Percentiles rank a stretch among this genome's conserved stretches.
Conservation (phyloP, 768 basidiomycete species). For the Boletellus sp. region DNA sequence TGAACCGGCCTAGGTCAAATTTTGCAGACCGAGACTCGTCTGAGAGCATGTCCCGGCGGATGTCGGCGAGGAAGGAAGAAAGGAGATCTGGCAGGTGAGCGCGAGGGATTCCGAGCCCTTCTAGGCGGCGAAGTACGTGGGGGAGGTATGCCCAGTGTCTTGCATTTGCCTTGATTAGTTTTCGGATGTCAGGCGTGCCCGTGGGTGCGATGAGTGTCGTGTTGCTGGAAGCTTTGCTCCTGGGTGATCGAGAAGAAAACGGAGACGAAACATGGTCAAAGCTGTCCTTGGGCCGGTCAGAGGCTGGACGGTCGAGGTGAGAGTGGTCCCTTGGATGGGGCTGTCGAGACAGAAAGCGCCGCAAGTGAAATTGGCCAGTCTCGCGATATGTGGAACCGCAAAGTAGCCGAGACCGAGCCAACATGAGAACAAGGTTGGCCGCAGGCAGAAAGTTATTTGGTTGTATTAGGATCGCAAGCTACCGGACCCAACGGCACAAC, state of each 20-base stretch:
- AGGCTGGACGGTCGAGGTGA: conserved; percentile 1
- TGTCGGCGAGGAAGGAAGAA: conserved; percentile 36
- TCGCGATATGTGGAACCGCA: conserved; percentile 11
- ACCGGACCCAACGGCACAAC: too few relatives aligned
- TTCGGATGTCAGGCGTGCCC: conserved; percentile 9
- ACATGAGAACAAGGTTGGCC: conserved; percentile 13
- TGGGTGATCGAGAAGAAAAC: not conserved
- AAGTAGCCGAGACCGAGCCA: conserved; percentile 20
- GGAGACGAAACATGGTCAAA: not conserved
- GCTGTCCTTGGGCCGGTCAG: not conserved
- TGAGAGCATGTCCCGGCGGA: conserved; percentile 33
- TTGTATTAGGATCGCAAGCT: too few relatives aligned
- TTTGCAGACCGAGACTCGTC: conserved; percentile 17
- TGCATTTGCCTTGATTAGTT: conserved; percentile 36
- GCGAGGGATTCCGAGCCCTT: conserved; percentile 46
- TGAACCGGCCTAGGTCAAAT: conserved; percentile 45
- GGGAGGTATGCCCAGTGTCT: conserved; percentile 36
- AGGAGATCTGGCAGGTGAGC: conserved; percentile 41
- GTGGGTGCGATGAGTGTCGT: conserved; percentile 1
- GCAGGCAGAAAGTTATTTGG: too few relatives aligned
- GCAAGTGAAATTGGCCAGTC: conserved; percentile 17
- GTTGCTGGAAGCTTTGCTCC: not conserved
- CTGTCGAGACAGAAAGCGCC: conserved; percentile 13
- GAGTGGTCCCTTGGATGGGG: not conserved
- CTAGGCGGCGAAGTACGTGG: conserved; percentile 38